Conservation (phyloP, 1,139 yeast genomes). For the Lodderomyces pseudojiufengensis region DNA sequence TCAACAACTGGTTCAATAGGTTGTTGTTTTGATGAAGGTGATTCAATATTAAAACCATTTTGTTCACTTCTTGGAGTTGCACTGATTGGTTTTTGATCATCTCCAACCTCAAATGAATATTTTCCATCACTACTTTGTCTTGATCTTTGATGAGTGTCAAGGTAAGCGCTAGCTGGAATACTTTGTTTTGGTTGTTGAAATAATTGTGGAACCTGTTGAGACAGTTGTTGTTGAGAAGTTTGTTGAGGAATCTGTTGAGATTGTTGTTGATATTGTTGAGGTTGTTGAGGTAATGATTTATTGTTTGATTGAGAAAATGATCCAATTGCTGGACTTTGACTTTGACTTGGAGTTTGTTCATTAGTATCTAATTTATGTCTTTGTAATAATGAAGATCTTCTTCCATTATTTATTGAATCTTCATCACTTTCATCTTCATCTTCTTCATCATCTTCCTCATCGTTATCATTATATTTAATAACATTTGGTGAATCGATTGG, state of each 20-base stretch:
- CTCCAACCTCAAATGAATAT: constrained; percentile 45
- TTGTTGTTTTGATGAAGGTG: constrained; percentile 15
- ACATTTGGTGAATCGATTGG: constrained; percentile 26
- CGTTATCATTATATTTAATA: constrained; percentile 20
- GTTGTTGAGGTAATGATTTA: neutral
- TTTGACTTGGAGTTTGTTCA: neutral
- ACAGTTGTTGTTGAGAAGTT: constrained; percentile 1
- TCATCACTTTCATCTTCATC: constrained; percentile 23
- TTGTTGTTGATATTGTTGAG: neutral
- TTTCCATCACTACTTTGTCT: constrained; percentile 26
- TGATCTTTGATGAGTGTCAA: constrained; percentile 11
- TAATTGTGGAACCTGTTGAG: constrained; percentile 2
- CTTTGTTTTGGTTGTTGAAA: constrained; percentile 2
- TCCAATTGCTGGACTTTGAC: too few relatives aligned
- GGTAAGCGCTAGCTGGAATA: constrained; percentile 4
- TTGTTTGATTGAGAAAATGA: neutral
- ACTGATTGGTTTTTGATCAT: constrained; percentile 31
- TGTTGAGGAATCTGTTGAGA: neutral
- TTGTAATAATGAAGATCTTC: constrained; percentile 31
- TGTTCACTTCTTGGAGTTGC: constrained; percentile 24
- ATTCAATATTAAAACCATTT: constrained; percentile 13
- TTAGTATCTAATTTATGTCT: constrained; percentile 26
- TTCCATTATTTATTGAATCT: constrained; percentile 16
- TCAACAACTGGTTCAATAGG: constrained; percentile 9
- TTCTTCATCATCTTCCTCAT: constrained; percentile 19